These are phyloP conservation scores for Amanita thiersii DNA, from an alignment of 768 basidiomycete species.

Conservation along the genomic window DNA sequence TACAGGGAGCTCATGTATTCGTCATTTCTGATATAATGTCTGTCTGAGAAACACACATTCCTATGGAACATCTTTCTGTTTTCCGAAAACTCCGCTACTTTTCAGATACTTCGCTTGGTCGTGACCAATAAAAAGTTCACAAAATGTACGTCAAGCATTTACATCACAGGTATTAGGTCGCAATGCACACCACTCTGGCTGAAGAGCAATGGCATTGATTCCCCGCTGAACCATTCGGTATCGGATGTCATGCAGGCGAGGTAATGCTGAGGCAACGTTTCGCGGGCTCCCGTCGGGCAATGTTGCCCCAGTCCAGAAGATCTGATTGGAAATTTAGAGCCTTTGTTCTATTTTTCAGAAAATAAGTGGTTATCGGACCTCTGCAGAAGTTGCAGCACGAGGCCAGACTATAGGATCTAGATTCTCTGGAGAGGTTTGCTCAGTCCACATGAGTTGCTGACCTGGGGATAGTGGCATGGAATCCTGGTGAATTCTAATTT, in stretches of 20 bases:
- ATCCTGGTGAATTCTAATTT: not conserved
- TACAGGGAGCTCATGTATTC: too few relatives aligned
- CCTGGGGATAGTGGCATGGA: conserved; percentile 24
- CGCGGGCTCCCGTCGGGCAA: conserved; percentile 30
- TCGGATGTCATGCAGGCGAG: conserved; percentile 57
- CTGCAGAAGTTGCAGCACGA: conserved; percentile 61
- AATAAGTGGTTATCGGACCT: conserved; percentile 21
- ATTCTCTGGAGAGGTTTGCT: conserved; percentile 63
- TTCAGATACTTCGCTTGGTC: too few relatives aligned
- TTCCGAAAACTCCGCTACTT: too few relatives aligned
- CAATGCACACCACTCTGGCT: conserved; percentile 69
- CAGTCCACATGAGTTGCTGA: conserved; percentile 66
- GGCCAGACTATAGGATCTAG: conserved; percentile 69
- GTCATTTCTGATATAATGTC: conserved; percentile 10
- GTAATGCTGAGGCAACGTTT: conserved; percentile 39
- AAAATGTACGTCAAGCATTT: too few relatives aligned
- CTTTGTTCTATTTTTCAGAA: not conserved
- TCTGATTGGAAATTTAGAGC: conserved; percentile 14
- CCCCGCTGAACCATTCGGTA: conserved; percentile 58
- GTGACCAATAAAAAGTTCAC: too few relatives aligned
- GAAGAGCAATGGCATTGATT: conserved; percentile 49
- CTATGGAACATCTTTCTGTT: too few relatives aligned
- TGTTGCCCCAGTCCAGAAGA: conserved; percentile 64
- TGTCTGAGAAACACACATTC: too few relatives aligned
- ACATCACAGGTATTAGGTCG: conserved; percentile 32